Evolutionary conservation across 768 basidiomycete genomes (phyloP).

Genomic region (Lactarius quietus): DNA sequence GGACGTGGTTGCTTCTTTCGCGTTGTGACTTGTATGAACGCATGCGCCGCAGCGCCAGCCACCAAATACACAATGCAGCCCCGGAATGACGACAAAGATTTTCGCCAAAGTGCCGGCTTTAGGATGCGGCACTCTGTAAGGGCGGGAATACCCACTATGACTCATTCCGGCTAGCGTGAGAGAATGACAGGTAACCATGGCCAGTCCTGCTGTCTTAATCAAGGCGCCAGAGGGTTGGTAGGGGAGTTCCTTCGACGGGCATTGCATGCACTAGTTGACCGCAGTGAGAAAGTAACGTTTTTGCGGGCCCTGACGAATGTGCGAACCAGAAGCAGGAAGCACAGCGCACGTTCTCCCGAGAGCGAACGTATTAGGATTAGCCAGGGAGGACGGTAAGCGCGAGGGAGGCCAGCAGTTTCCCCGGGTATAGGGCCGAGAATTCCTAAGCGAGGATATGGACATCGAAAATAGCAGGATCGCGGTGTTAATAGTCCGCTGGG

Average conservation of each 20-base stretch:
- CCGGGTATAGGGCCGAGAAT: constrained; percentile 12
- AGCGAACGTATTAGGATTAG: background rate
- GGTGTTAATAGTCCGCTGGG: constrained; percentile 4
- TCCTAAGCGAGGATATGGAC: background rate
- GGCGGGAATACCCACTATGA: background rate
- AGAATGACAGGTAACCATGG: background rate
- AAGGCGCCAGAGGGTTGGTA: background rate
- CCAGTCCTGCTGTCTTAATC: background rate
- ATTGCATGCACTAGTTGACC: too few species aligned
- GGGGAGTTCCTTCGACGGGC: background rate
- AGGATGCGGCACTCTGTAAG: background rate
- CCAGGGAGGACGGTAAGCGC: background rate
- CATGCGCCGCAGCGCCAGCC: constrained; percentile 13
- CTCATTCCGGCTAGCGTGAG: constrained; percentile 7
- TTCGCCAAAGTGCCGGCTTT: constrained; percentile 15
- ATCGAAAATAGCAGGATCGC: background rate
- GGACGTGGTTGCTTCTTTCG: background rate
- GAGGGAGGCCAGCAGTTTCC: constrained; percentile 16
- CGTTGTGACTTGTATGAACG: background rate
- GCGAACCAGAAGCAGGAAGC: background rate
- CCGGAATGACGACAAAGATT: constrained; percentile 16
- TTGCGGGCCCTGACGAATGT: background rate
- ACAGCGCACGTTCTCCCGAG: background rate
- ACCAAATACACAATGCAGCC: background rate
- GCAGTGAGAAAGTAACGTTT: background rate